Base-by-base conservation (phyloP, 176 grass and related monocot genomes). In the Raddia guianensis region DNA sequence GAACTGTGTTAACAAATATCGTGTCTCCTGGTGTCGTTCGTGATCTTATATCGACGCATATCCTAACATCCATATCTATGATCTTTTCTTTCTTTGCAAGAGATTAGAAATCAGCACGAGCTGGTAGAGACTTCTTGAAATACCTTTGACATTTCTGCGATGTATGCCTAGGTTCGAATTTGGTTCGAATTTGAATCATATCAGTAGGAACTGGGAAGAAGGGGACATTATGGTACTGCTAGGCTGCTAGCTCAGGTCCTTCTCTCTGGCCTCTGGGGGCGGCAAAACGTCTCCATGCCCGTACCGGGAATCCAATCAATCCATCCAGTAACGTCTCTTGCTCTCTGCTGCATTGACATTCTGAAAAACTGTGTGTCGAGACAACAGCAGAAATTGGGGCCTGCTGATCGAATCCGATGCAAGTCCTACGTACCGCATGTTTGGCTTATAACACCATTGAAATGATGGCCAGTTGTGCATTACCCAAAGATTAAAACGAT, bases 401-500 rank as follows among this genome's bases (percentile, higher is more conserved):
- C 8, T 64, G 50, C 13, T 42, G 27, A 71, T 13, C 13, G 75
- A 78, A 79, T 85, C 83, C 49, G 49, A 85, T 85, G 57, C 83
- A 46, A 46, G 48, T 42, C 46, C 64, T 70, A 27, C 27, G 27
- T 27, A 18, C 43, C 58, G 42, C 50, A 21, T 32, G 49, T 73
- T 54, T 40, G 32, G 70, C 14, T 72, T 53, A 15, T 37, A 34
- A 5, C 53, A 63, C 9, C 45, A 15, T 35, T 10, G 49, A 48
- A 16, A 50, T 16, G 13, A 74, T 75, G 81, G 51, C 68, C 56
- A 57, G 21, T 20, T 9, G 34, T 15, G 64, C 40, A 60, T 68
- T 59, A 51, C 5, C 73, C 52, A 70, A 51, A 77, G 47, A 7
- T 84, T 68, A 49, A 13, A 58, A 12, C 27, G 49, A 75, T 57